phyloP scores from a whole-genome alignment of 768 basidiomycete species.

The Termitomyces sp. region DNA sequence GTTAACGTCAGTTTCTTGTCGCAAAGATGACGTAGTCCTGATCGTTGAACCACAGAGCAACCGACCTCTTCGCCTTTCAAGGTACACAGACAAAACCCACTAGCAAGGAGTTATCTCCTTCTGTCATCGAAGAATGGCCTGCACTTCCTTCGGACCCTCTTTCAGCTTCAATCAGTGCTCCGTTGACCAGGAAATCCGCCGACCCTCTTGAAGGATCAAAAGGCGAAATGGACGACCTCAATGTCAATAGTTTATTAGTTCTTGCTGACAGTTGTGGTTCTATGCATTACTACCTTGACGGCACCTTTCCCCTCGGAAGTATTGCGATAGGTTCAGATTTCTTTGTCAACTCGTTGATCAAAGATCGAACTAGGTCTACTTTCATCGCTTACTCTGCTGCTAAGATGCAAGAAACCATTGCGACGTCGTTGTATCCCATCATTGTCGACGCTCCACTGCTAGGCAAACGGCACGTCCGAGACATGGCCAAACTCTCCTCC shows the following conservation, averaged over 20 bases:
- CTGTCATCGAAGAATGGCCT: slow-evolving; percentile 68
- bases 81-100: slow-evolving; percentile 54
- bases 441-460: slow-evolving; percentile 59
- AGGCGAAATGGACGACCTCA: slow-evolving; percentile 50
- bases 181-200: slow-evolving; percentile 31
- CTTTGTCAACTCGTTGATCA: slow-evolving; percentile 40
- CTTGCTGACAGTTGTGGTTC: slow-evolving; percentile 57
- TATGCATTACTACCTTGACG: slow-evolving; percentile 71
- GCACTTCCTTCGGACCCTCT: slow-evolving; percentile 53
- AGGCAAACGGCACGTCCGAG: slow-evolving; percentile 52
- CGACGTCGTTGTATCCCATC: slow-evolving; percentile 41
- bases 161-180: slow-evolving; percentile 59
- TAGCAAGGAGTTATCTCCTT: slow-evolving; percentile 48
- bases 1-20: slow-evolving; percentile 50
- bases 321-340: slow-evolving; percentile 36
- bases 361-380: slow-evolving; percentile 42
- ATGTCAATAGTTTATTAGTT: slow-evolving; percentile 63
- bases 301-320: slow-evolving; percentile 68
- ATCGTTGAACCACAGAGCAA: slow-evolving; percentile 47
- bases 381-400: slow-evolving; percentile 50
- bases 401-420: slow-evolving; percentile 20
- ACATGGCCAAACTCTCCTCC: slow-evolving; percentile 70
- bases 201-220: slow-evolving; percentile 27
- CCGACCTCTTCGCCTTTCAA: slow-evolving; percentile 81
- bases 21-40: slow-evolving; percentile 15